These are phyloP conservation scores for Rosa multiflora DNA, from an alignment of 306 rosid genomes.

Conservation along the genomic window DNA sequence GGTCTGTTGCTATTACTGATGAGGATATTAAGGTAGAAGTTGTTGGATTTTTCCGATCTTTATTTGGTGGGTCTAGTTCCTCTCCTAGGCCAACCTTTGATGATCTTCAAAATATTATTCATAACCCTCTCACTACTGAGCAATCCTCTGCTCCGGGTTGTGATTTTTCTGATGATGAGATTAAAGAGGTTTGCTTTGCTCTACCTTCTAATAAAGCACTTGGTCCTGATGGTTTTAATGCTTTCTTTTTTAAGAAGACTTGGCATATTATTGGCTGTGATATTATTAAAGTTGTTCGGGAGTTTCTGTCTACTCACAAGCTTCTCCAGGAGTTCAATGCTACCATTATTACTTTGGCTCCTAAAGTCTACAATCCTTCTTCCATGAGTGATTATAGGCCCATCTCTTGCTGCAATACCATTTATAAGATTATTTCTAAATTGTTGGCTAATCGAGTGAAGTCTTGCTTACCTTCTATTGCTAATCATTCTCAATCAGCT, in stretches of 20 bases:
- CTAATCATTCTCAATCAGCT: neutral
- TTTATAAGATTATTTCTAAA: neutral
- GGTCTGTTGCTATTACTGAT: neutral
- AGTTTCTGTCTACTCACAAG: no score
- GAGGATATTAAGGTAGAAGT: neutral
- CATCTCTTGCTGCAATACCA: neutral
- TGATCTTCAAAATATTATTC: neutral
- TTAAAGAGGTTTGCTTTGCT: neutral
- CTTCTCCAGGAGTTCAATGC: no score
- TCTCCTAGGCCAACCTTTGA: neutral
- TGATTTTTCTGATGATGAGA: neutral
- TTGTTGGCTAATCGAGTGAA: neutral
- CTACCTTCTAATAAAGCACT: neutral
- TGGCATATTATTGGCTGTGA: neutral
- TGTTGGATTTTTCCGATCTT: neutral
- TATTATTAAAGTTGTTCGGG: neutral
- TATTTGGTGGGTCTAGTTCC: neutral
- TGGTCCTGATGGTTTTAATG: slow-evolving; percentile 3
- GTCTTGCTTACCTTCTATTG: neutral
- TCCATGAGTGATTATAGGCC: neutral
- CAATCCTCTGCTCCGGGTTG: no score
- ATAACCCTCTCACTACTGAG: neutral
- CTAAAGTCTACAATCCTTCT: neutral
- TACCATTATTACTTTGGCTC: no score
- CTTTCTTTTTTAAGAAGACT: neutral